Evolutionary conservation across 2,329 filamentous ascomycete genomes (phyloP), one percentile per base, ranked within the genome.

Genomic region (Ophiostoma populinum): DNA sequence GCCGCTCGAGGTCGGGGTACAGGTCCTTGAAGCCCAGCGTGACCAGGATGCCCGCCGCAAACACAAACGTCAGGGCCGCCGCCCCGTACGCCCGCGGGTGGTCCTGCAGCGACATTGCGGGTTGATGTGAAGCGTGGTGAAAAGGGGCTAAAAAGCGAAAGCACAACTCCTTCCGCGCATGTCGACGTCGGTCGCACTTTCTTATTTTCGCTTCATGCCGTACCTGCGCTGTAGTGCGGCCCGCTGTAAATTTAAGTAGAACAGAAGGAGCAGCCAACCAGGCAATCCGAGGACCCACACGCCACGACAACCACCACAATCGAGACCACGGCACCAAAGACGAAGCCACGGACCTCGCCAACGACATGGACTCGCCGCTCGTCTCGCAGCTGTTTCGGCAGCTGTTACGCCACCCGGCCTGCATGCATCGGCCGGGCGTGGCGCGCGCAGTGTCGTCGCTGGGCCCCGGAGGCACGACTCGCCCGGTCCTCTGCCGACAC

Each of bases 21-120:
- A 86, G 54, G 50, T 87, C 80, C 54, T 85, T 85, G 58, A 82
- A 74, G 39, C 77, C 76, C 3, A 90, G 56, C 0, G 82, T 83
- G 37, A 86, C 54, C 34, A 83, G 59, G 35, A 85, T 65, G 28
- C 86, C 85, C 8, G 80, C 66, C n/a, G 76, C 53, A 48, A 94
- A 92, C 49, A 80, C 79, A 15, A 74, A 58, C 38, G 71, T 63
- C 27, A 85, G 53, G 42, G 77, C 81, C 19, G 75, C 69, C 4
- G 66, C 65, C 53, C 71, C 67, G 49, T 75, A 76, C 41, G 63
- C 65, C 49, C 63, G 66, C 18, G 70, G 68, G 43, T 76, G 69
- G 45, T 72, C 63, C 48, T 61, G 69, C 37, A 75, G 52, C 42
- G 70, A 67, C 71, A 76, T 76, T 76, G 39, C 32, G 46, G 30